Evolutionary conservation across 1,284 basidiomycete genomes (phyloP).

Genomic region (Dichomitus squalens): DNA sequence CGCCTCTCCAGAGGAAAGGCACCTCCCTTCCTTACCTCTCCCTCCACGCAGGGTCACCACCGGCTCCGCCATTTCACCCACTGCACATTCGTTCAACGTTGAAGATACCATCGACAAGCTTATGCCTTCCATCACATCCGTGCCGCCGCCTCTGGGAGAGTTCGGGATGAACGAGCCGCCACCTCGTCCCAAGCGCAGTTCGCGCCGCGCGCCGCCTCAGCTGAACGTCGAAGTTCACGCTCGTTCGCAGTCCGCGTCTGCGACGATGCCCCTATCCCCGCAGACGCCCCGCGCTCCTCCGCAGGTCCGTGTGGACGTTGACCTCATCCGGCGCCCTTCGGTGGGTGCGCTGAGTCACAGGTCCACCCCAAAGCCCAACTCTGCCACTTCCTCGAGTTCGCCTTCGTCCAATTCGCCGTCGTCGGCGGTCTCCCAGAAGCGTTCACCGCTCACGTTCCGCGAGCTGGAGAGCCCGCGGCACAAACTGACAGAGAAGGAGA

Average conservation of each 20-base stretch:
- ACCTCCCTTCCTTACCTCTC: slow-evolving; percentile 31
- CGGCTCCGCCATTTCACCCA: slow-evolving; percentile 29
- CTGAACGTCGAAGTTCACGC: slow-evolving; percentile 24
- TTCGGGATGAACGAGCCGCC: slow-evolving; percentile 30
- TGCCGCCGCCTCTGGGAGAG: slow-evolving; percentile 28
- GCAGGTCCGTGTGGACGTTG: slow-evolving; percentile 22
- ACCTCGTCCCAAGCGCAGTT: slow-evolving; percentile 32
- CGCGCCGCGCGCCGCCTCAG: slow-evolving; percentile 25
- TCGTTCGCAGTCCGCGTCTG: slow-evolving; percentile 21
- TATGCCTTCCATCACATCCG: slow-evolving; percentile 16
- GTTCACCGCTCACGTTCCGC: slow-evolving; percentile 50
- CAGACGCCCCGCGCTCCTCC: slow-evolving; percentile 29
- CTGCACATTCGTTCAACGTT: slow-evolving; percentile 36
- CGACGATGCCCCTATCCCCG: slow-evolving; percentile 22
- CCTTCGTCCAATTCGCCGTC: slow-evolving; percentile 24
- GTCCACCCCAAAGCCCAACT: slow-evolving; percentile 29
- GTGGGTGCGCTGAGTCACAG: slow-evolving; percentile 34
- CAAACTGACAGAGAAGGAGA: slow-evolving; percentile 62
- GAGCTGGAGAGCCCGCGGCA: slow-evolving; percentile 41
- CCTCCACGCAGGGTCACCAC: slow-evolving; percentile 30
- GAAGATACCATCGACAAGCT: slow-evolving; percentile 35
- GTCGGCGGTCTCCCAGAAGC: slow-evolving; percentile 25
- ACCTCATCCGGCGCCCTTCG: slow-evolving; percentile 25
- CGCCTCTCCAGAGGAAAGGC: slow-evolving; percentile 14
- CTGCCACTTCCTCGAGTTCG: slow-evolving; percentile 23